These are phyloP conservation scores for Coemansia sp. DNA, from an alignment of 192 early-diverging fungal species.

Conservation along the genomic window DNA sequence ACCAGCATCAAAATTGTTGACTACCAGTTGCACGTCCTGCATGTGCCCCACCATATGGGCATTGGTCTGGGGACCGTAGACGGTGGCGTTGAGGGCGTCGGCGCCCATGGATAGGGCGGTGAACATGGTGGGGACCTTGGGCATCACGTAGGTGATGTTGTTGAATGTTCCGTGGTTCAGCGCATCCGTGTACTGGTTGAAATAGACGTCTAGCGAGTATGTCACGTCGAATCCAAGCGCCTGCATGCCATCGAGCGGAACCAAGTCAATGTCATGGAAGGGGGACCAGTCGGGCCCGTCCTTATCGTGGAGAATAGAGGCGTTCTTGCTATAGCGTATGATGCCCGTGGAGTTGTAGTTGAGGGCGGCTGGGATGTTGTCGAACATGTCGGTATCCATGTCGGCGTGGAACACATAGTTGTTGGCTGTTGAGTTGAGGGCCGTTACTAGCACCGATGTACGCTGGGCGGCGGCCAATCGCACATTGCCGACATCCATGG, in stretches of 20 bases:
- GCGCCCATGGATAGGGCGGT: slow-evolving; percentile 62
- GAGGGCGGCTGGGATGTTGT: slow-evolving; percentile 58
- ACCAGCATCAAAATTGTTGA: slow-evolving; percentile 74
- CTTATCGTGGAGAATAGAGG: slow-evolving; percentile 14
- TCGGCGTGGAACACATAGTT: slow-evolving; percentile 77
- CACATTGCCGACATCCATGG: slow-evolving; percentile 56
- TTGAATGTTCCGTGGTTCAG: slow-evolving; percentile 83
- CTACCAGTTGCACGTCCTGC: slow-evolving; percentile 65
- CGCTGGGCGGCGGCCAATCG: slow-evolving; percentile 73
- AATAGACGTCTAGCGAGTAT: slow-evolving; percentile 58
- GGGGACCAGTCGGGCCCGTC: slow-evolving; percentile 36
- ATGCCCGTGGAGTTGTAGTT: slow-evolving; percentile 60
- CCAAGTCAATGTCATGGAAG: slow-evolving; percentile 60
- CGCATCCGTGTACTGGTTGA: slow-evolving; percentile 67
- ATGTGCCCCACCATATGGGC: slow-evolving; percentile 63
- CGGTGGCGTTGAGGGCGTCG: slow-evolving; percentile 46
- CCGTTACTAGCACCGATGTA: slow-evolving; percentile 75
- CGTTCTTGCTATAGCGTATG: slow-evolving; percentile 53
- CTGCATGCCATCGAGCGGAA: slow-evolving; percentile 48
- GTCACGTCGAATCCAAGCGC: slow-evolving; percentile 52
- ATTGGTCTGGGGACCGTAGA: slow-evolving; percentile 67
- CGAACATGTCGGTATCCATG: slow-evolving; percentile 77
- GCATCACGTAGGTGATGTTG: slow-evolving; percentile 64
- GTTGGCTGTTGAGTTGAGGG: slow-evolving; percentile 55
- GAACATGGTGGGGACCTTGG: slow-evolving; percentile 64